phyloP scores from a whole-genome alignment of 495 filamentous ascomycete genomes.

The Lasiosphaeria miniovina region DNA sequence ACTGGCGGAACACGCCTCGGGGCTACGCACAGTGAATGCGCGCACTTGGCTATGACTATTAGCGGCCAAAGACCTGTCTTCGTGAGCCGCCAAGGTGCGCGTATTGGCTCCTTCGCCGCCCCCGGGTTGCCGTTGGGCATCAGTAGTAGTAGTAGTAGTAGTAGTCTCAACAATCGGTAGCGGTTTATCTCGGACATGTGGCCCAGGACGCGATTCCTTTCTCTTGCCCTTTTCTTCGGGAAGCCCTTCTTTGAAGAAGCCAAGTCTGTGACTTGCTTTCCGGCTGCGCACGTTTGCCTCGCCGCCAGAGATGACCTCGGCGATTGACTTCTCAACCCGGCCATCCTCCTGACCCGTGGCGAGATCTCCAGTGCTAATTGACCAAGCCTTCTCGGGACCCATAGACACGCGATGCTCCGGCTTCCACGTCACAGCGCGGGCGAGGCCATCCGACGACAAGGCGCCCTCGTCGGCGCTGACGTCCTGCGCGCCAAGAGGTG shows the following conservation, averaged over 20 bases:
- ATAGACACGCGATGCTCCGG: slow-evolving; percentile 39
- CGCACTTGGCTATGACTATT: slow-evolving; percentile 16
- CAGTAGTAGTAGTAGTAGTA: slow-evolving; percentile 8
- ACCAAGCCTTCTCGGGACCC: slow-evolving; percentile 54
- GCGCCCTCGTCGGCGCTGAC: slow-evolving; percentile 22
- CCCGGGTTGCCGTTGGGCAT: slow-evolving; percentile 10
- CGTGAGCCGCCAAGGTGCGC: background rate
- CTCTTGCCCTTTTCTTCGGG: slow-evolving; percentile 52
- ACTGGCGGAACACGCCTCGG: slow-evolving; percentile 14
- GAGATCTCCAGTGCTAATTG: slow-evolving; percentile 46
- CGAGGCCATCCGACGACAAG: slow-evolving; percentile 31
- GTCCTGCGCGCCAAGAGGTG: slow-evolving; percentile 12
- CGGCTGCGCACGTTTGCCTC: slow-evolving; percentile 83
- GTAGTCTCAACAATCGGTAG: slow-evolving; percentile 23
- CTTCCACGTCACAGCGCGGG: slow-evolving; percentile 42
- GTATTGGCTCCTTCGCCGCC: slow-evolving; percentile 5
- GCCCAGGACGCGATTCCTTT: slow-evolving; percentile 34
- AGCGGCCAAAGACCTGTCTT: slow-evolving; percentile 7
- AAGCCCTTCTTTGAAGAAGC: slow-evolving; percentile 88
- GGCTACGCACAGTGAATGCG: slow-evolving; percentile 15
- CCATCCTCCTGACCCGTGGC: slow-evolving; percentile 39
- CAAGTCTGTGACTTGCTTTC: slow-evolving; percentile 88
- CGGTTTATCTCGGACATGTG: slow-evolving; percentile 31
- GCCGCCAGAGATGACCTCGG: slow-evolving; percentile 70
- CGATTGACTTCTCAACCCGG: slow-evolving; percentile 77